phyloP scores from a whole-genome alignment of 1,139 yeast genomes.

The Scheffersomyces illinoinensis region DNA sequence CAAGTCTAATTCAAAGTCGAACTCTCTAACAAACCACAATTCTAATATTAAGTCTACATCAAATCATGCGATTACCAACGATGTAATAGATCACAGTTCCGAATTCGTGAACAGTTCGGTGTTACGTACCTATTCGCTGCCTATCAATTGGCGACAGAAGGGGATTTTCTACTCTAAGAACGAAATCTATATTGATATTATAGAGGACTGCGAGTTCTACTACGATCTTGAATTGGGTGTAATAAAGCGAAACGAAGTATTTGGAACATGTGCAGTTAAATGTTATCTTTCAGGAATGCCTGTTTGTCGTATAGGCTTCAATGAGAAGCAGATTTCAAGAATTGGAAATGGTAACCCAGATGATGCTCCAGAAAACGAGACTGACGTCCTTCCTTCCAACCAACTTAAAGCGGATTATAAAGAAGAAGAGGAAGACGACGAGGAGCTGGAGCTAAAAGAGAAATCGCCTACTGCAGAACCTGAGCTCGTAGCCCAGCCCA shows the following conservation, averaged over 20 bases:
- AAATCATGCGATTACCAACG: conserved; percentile 40
- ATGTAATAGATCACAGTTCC: conserved; percentile 27
- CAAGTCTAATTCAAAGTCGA: conserved; percentile 9
- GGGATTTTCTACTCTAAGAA: conserved; percentile 50
- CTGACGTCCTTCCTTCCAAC: not conserved
- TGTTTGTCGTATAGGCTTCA: conserved; percentile 43
- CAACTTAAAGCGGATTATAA: conserved; percentile 2
- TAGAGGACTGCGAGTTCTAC: conserved; percentile 41
- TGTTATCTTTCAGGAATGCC: conserved; percentile 53
- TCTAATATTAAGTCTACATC: conserved; percentile 36
- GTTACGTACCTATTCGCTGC: conserved; percentile 42
- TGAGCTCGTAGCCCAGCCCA: conserved; percentile 6
- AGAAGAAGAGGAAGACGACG: conserved; percentile 12
- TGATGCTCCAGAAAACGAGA: conserved; percentile 4
- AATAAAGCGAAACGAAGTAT: conserved; percentile 36
- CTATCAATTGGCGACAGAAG: conserved; percentile 50
- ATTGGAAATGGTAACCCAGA: conserved; percentile 21
- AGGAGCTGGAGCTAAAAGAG: conserved; percentile 1
- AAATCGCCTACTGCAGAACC: conserved; percentile 1
- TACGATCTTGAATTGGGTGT: conserved; percentile 34
- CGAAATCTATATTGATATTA: conserved; percentile 46
- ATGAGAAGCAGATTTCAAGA: conserved; percentile 35
- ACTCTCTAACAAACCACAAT: conserved; percentile 3
- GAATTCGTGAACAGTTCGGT: conserved; percentile 59
- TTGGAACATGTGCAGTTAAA: conserved; percentile 38